These are phyloP conservation scores for Starmerella apis DNA, from an alignment of 805 yeast species.

Conservation along the genomic window DNA sequence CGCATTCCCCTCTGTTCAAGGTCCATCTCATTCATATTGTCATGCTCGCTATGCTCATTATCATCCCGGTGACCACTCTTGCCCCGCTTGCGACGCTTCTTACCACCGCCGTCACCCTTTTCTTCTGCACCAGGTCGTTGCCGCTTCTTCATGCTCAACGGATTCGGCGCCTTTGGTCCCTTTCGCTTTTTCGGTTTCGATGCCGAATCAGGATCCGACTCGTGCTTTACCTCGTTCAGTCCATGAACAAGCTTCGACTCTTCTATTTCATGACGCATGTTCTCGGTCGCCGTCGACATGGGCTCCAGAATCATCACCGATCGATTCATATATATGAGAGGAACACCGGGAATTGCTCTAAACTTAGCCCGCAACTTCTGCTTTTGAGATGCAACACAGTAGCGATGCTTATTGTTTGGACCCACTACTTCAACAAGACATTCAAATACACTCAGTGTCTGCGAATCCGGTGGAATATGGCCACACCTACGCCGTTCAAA, in stretches of 20 bases:
- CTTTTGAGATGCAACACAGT: constrained; percentile 78
- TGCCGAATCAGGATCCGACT: constrained; percentile 16
- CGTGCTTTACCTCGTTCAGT: constrained; percentile 48
- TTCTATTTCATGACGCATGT: constrained; percentile 45
- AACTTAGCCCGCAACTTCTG: constrained; percentile 55
- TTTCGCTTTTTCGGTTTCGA: constrained; percentile 21
- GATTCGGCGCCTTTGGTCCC: constrained; percentile 71
- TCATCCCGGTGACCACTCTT: constrained; percentile 8
- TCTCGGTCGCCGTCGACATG: constrained; percentile 57
- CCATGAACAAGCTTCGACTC: constrained; percentile 62
- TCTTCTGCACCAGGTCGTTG: constrained; percentile 31
- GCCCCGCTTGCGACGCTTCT: constrained; percentile 24
- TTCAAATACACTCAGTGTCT: constrained; percentile 47
- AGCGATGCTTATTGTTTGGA: constrained; percentile 72
- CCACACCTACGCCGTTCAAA: constrained; percentile 90
- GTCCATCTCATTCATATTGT: no score
- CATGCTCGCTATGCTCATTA: neutral
- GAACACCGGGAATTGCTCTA: constrained; percentile 78
- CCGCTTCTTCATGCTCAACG: constrained; percentile 76
- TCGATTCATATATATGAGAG: constrained; percentile 74
- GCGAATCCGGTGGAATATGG: constrained; percentile 37
- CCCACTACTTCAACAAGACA: constrained; percentile 43
- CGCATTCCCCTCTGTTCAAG: no score
- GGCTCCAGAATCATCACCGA: constrained; percentile 97
- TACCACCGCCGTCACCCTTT: constrained; percentile 6